Conservation (phyloP, 805 yeast genomes). For the Huiozyma naganishii region DNA sequence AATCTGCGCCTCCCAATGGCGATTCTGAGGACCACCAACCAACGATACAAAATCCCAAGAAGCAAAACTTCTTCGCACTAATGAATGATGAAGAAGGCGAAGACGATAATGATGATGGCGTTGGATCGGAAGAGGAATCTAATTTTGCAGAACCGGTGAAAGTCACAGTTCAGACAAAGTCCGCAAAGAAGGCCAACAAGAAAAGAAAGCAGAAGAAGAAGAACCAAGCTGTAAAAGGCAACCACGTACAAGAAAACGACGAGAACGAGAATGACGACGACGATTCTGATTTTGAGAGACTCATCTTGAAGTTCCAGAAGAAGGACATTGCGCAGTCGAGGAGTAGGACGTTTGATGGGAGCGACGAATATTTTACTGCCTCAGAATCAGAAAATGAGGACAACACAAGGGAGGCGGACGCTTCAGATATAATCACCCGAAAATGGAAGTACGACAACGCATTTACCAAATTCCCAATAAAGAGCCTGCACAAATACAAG, state of each 20-base stretch:
- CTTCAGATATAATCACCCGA: slow-evolving; percentile 21
- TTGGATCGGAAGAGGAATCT: slow-evolving; percentile 5
- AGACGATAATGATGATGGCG: slow-evolving; percentile 6
- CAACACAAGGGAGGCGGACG: slow-evolving; percentile 11
- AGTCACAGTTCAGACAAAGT: slow-evolving; percentile 1
- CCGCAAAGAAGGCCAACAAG: slow-evolving; percentile 20
- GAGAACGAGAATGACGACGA: slow-evolving; percentile 24
- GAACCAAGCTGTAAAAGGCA: slow-evolving; percentile 10
- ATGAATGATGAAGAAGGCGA: slow-evolving; percentile 17
- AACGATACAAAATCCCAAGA: slow-evolving; percentile 3
- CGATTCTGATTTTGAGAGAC: slow-evolving; percentile 50
- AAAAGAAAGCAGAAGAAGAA: slow-evolving; percentile 17
- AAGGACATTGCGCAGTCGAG: slow-evolving; percentile 15
- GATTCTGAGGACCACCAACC: background rate
- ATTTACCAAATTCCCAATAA: slow-evolving; percentile 15
- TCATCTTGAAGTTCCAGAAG: slow-evolving; percentile 36
- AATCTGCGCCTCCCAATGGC: background rate
- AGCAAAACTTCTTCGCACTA: slow-evolving; percentile 19
- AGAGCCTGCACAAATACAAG: slow-evolving; percentile 7
- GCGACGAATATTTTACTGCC: slow-evolving; percentile 35
- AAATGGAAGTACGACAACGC: slow-evolving; percentile 22
- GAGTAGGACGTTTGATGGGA: slow-evolving; percentile 19
- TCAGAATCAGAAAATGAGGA: slow-evolving; percentile 20
- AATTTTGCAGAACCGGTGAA: background rate
- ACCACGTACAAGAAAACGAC: slow-evolving; percentile 1